A percentile compares a stretch with the other conserved stretches of the same genome.
Conservation (phyloP, 78 protist species). For the Dictyostelium intermedium region DNA sequence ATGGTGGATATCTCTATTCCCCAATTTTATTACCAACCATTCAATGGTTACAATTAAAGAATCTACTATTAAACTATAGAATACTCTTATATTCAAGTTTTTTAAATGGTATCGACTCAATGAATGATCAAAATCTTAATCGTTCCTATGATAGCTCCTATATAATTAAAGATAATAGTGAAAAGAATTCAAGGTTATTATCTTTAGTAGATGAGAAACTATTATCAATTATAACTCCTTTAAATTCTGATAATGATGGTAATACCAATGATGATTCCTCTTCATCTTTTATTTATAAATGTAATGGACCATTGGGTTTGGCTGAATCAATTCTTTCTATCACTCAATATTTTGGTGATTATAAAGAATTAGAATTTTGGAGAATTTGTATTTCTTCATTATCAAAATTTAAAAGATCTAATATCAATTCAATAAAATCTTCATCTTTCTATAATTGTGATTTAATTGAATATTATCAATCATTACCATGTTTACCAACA, state of each 20-base stretch:
- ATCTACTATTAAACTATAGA: constrained; percentile 8
- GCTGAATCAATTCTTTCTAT: constrained; percentile 23
- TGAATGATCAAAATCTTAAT: neutral
- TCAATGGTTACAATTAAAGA: neutral
- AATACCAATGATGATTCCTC: neutral
- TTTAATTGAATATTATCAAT: neutral
- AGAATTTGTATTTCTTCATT: constrained; percentile 20
- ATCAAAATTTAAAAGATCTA: neutral
- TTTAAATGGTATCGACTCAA: neutral
- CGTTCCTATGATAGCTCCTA: constrained; percentile 2
- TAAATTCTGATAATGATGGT: neutral
- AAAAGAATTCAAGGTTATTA: constrained; percentile 18
- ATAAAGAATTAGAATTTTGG: constrained; percentile 41
- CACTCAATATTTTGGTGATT: constrained; percentile 74
- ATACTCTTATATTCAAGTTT: neutral
- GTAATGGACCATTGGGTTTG: neutral
- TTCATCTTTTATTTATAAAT: neutral
- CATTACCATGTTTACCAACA: constrained; percentile 19
- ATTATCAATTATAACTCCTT: neutral
- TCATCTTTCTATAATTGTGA: constrained; percentile 26
- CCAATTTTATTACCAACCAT: constrained; percentile 47
- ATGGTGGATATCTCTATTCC: constrained; percentile 18
- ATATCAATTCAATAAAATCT: neutral
- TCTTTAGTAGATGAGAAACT: constrained; percentile 21
- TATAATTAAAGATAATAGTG: constrained; percentile 7